Evolutionary conservation across 2,329 filamentous ascomycete species (phyloP), one percentile per base, ranked within the genome.

Genomic region (Pyrenochaeta sp.): DNA sequence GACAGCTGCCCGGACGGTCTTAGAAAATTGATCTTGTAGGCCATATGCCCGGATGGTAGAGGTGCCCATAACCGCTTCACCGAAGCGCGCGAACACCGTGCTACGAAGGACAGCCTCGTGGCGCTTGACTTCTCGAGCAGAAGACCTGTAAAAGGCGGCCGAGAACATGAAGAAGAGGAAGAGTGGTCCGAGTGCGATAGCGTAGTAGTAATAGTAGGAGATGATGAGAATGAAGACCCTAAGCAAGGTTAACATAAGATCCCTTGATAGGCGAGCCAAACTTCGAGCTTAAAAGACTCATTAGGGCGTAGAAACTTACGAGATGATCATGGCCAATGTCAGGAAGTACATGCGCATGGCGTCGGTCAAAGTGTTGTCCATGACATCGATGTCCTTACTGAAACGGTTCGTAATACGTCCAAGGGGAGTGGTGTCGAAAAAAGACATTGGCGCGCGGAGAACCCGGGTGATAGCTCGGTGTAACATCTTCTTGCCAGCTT

Each of bases 321-420:
- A 89, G 1, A 89, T 81, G 65, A 97, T 93, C 85, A 90, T 92
- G 39, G 87, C 89, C 67, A 96, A 79, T 1, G 92, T 97, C 68
- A 97, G 81, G 69, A 93, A 90, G 81, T 94, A 97, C 88, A 97
- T 96, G 64, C 94, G 88, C 79, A 97, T 92, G 3, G 92, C 90
- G 69, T 97, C 94, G 0, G 90, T 90, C 43, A 97, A 80, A 56
- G 89, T 92, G 76, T 97, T 97, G 79, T 98, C 95, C 92, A 98
- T 96, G 55, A 95, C 92, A 72, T 97, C 92, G 40, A 98, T 91
- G 72, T 99, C 95, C 67, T 94, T 90, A 32, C 92, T 96, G 79
- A 98, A 98, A 15, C 95, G 91, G 76, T 98, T 98, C 24, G 93
- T 97, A 75, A 98, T 97, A 37, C 94, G 90, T 22, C 95, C 95